phyloP scores from a whole-genome alignment of 2,329 filamentous ascomycete genomes.

The Penicillium sp. region DNA sequence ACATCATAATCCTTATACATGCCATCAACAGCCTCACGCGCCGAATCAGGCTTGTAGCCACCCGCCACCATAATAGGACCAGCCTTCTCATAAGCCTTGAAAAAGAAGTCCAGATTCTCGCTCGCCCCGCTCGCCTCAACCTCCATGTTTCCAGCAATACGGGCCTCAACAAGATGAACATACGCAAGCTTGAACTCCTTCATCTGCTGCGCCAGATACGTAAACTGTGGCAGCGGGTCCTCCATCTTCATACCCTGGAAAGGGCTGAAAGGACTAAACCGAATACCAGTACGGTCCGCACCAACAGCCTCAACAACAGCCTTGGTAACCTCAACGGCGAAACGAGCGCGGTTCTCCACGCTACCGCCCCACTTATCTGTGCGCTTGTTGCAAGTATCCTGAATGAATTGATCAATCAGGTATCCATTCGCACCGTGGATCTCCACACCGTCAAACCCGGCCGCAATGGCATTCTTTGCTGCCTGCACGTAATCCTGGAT shows the following conservation, averaged over 20 bases:
- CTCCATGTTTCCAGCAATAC: constrained; percentile 39
- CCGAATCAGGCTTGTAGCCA: constrained; percentile 45
- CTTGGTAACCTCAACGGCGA: constrained; percentile 54
- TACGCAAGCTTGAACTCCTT: constrained; percentile 59
- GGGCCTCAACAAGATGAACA: constrained; percentile 62
- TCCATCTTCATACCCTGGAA: constrained; percentile 58
- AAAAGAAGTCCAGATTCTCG: constrained; percentile 43
- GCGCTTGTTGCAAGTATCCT: constrained; percentile 49
- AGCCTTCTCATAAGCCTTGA: constrained; percentile 43
- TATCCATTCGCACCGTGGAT: constrained; percentile 54
- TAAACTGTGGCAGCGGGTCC: constrained; percentile 65
- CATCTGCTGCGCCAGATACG: constrained; percentile 55
- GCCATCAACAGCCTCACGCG: constrained; percentile 38
- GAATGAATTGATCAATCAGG: constrained; percentile 54
- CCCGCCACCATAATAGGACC: constrained; percentile 55
- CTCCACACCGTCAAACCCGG: constrained; percentile 56
- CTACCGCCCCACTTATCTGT: constrained; percentile 54
- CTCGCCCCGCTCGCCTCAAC: constrained; percentile 37
- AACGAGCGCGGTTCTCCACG: constrained; percentile 53
- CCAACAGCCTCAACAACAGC: constrained; percentile 48
- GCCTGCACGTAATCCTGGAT: constrained; percentile 47
- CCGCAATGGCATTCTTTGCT: constrained; percentile 54
- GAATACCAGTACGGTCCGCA: constrained; percentile 46
- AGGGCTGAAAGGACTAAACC: constrained; percentile 47
- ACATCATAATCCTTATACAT: constrained; percentile 33